A percentile compares a stretch with the other conserved stretches of the same genome.
Evolutionary conservation across 345 rosid species (phyloP).

Genomic region (Eucalyptus sp.): DNA sequence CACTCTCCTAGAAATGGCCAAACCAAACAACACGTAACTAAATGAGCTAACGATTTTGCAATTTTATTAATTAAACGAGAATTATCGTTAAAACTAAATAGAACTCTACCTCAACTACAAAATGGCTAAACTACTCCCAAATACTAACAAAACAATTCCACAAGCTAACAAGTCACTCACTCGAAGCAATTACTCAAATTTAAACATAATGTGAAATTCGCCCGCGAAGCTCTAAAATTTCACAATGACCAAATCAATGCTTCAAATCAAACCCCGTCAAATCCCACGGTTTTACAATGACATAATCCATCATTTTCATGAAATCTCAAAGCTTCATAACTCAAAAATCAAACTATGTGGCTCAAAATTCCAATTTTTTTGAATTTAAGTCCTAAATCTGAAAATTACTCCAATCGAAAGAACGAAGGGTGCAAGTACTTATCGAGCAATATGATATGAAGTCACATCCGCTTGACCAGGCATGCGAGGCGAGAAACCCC

Average conservation of each 20-base stretch:
- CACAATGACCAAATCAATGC: rapidly evolving
- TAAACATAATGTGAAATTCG: rapidly evolving
- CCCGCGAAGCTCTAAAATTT: rapidly evolving
- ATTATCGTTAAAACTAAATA: rapidly evolving
- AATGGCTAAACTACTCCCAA: rapidly evolving
- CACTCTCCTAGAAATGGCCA: rapidly evolving
- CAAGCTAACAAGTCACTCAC: rapidly evolving
- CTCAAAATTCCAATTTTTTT: rapidly evolving
- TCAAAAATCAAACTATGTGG: rapidly evolving
- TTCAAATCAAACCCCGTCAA: too few relatives aligned
- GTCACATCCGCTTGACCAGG: rapidly evolving
- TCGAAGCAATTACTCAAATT: rapidly evolving
- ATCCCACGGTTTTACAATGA: too few relatives aligned
- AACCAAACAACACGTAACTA: too few relatives aligned
- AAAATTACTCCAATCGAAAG: rapidly evolving
- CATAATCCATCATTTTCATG: too few relatives aligned
- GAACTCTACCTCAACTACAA: too few relatives aligned
- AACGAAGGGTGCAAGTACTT: rapidly evolving
- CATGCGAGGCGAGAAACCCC: rapidly evolving
- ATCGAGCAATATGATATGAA: too few relatives aligned
- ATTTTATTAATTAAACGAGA: too few relatives aligned
- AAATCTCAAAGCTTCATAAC: rapidly evolving
- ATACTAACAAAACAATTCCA: rapidly evolving
- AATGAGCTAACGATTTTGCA: rapidly evolving
- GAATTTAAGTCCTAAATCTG: too few relatives aligned